A percentile compares a stretch with the other conserved stretches of the same genome.
Conservation (phyloP, 2,329 filamentous ascomycete genomes). For the Dactylonectria estremocensis region DNA sequence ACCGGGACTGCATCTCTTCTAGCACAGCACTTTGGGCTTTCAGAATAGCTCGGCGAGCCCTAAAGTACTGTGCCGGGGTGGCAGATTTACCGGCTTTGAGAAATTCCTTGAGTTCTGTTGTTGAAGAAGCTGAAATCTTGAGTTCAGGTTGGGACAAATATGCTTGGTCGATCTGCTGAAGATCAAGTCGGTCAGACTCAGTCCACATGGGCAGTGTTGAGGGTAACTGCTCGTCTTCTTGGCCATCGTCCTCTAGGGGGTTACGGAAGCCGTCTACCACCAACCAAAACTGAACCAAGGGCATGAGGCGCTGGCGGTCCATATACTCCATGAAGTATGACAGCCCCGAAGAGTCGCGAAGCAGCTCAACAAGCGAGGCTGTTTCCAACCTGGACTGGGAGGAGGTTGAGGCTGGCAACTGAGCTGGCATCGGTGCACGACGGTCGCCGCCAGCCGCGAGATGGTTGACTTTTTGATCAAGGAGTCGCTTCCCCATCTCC, state of each 20-base stretch:
- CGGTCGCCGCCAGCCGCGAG: conserved; percentile 78
- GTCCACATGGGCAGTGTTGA: conserved; percentile 79
- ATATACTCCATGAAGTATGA: conserved; percentile 99
- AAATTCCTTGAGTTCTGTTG: conserved; percentile 81
- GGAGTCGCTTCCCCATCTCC: conserved; percentile 90
- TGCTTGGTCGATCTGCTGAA: conserved; percentile 91
- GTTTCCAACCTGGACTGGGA: conserved; percentile 78
- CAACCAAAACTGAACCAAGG: conserved; percentile 96
- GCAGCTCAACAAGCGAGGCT: conserved; percentile 84
- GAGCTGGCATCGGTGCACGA: conserved; percentile 48
- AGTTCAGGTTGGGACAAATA: conserved; percentile 89
- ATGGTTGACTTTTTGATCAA: conserved; percentile 91
- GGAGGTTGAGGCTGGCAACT: conserved; percentile 42
- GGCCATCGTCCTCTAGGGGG: conserved; percentile 85
- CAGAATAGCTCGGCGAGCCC: conserved; percentile 85
- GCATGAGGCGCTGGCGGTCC: conserved; percentile 91
- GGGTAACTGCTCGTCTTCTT: conserved; percentile 74
- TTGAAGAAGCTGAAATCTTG: conserved; percentile 79
- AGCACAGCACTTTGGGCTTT: conserved; percentile 86
- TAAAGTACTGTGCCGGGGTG: conserved; percentile 85
- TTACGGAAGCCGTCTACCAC: conserved; percentile 97
- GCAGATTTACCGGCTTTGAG: conserved; percentile 83
- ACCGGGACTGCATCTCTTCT: conserved; percentile 84
- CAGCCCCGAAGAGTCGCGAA: conserved; percentile 89
- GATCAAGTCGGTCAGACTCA: conserved; percentile 86